Evolutionary conservation across 2,329 filamentous ascomycete species (phyloP), one percentile per base, ranked within the genome.

Genomic region (Penicillium olsonii): DNA sequence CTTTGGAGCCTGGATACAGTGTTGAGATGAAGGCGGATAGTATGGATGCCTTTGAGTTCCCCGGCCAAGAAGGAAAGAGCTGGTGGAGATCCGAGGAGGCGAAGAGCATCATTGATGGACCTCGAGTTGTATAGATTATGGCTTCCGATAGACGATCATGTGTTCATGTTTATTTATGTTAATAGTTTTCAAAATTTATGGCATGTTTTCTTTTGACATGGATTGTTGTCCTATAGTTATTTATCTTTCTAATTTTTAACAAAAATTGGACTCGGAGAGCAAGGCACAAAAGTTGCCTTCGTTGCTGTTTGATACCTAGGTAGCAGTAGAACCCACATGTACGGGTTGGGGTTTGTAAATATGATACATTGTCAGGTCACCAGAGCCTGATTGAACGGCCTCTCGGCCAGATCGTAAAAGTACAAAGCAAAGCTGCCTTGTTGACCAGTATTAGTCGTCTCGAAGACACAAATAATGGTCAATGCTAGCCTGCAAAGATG

Each of bases 11-110:
- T 0, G 91, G 91, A 0, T 96, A 96, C 71, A 92, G 88, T 65
- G 91, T 96, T 2, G 90, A 96, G 82, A 95, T 96, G 90, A 92
- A 89, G 82, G 74, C 84, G 3, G 88, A 85, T 58, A 94, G 88
- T 69, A 94, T 95, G 90, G 88, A 91, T 56, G 73, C 72, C 60
- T 96, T 80, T 67, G 80, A 81, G 42, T 96, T 84, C 69, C 91
- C 90, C 1, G 90, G 90, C 7, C 82, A 86, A 64, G 79, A 86
- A 54, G 87, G 86, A 4, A 85, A 88, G 59, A 88, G 89, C 65
- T 96, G 90, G 89, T 95, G 91, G 91, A 85, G 76, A 73, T 87
- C 81, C 40, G 87, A 90, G 31, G 88, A 89, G 72, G 90, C 90
- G n/a, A 87, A 77, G 73, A 73, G 78, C 1, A 92, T 94, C 59